Percentiles rank a stretch among this genome's conserved stretches.
phyloP scores from a whole-genome alignment of 441 rosid species.

The Adansonia grandidieri region DNA sequence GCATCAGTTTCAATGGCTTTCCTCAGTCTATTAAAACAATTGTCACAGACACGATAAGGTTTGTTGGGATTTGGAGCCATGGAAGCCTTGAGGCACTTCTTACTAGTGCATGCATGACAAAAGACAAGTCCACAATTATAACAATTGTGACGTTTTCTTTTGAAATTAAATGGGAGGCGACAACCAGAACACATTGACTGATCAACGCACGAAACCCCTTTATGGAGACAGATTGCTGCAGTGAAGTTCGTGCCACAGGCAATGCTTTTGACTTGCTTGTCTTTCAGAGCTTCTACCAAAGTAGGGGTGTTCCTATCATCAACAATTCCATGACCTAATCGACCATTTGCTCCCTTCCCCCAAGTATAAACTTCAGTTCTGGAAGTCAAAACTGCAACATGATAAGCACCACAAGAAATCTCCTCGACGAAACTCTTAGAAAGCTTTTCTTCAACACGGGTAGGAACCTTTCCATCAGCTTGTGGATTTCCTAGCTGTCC shows the following conservation, averaged over 20 bases:
- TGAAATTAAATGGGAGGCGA: slow-evolving; percentile 86
- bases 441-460: slow-evolving; percentile 86
- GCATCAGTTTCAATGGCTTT: slow-evolving; percentile 72
- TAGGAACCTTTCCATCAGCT: slow-evolving; percentile 82
- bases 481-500: slow-evolving; percentile 95
- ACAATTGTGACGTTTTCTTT: slow-evolving; percentile 94
- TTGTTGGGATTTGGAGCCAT: slow-evolving; percentile 97
- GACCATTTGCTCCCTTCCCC: slow-evolving; percentile 98
- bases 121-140: slow-evolving; percentile 92
- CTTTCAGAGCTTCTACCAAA: slow-evolving; percentile 85
- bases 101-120: slow-evolving; percentile 92
- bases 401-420: slow-evolving; percentile 94
- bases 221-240: slow-evolving; percentile 95
- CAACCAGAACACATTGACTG: slow-evolving; percentile 99
- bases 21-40: slow-evolving; percentile 75
- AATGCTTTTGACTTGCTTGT: slow-evolving; percentile 92
- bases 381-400: slow-evolving; percentile 89
- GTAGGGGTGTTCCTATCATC: slow-evolving; percentile 86
- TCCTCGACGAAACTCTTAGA: slow-evolving; percentile 84
- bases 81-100: slow-evolving; percentile 84
- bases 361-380: slow-evolving; percentile 94
- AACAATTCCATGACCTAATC: slow-evolving; percentile 89
- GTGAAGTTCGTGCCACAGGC: slow-evolving; percentile 90
- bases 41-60: slow-evolving; percentile 88
- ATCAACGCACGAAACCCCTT: slow-evolving; percentile 91